Evolutionary conservation across 352 stramenopile genomes (phyloP).

Genomic region (Pythium aristosporum): DNA sequence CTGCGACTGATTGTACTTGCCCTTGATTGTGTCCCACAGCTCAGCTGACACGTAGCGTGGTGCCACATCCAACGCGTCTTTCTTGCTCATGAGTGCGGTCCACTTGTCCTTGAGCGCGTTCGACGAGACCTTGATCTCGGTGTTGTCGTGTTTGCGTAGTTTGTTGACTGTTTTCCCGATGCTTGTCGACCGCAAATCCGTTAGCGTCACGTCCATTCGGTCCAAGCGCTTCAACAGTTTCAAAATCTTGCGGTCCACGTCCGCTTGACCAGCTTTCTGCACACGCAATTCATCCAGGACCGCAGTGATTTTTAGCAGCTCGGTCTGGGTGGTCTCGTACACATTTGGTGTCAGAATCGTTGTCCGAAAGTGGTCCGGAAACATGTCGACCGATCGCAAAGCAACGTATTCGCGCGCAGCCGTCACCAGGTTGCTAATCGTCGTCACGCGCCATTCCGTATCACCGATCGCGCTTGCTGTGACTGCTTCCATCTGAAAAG

Average conservation of each 20-base stretch:
- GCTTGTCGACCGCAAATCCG: constrained; percentile 79
- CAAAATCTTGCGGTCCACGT: constrained; percentile 39
- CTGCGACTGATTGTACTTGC: constrained; percentile 85
- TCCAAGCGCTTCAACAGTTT: constrained; percentile 68
- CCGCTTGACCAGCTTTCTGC: constrained; percentile 23
- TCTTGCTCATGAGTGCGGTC: constrained; percentile 71
- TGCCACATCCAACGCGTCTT: constrained; percentile 50
- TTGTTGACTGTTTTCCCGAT: constrained; percentile 87
- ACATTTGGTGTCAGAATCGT: constrained; percentile 77
- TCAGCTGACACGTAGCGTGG: constrained; percentile 62
- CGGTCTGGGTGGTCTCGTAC: constrained; percentile 79
- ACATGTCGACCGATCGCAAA: constrained; percentile 79
- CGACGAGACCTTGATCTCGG: constrained; percentile 44
- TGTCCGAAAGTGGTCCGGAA: constrained; percentile 75
- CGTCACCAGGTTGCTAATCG: constrained; percentile 77
- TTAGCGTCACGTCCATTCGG: constrained; percentile 74
- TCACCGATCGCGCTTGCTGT: constrained; percentile 61
- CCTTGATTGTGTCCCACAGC: constrained; percentile 73
- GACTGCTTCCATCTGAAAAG: constrained; percentile 69
- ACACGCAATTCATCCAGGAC: constrained; percentile 61
- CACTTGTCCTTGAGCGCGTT: constrained; percentile 74
- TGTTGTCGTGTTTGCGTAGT: constrained; percentile 71
- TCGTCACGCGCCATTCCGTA: constrained; percentile 77
- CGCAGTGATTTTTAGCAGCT: constrained; percentile 64
- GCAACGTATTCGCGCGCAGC: constrained; percentile 80